Evolutionary conservation across 1,284 basidiomycete genomes (phyloP), one percentile per base, ranked within the genome.

Genomic region (Apiotrichum porosum): DNA sequence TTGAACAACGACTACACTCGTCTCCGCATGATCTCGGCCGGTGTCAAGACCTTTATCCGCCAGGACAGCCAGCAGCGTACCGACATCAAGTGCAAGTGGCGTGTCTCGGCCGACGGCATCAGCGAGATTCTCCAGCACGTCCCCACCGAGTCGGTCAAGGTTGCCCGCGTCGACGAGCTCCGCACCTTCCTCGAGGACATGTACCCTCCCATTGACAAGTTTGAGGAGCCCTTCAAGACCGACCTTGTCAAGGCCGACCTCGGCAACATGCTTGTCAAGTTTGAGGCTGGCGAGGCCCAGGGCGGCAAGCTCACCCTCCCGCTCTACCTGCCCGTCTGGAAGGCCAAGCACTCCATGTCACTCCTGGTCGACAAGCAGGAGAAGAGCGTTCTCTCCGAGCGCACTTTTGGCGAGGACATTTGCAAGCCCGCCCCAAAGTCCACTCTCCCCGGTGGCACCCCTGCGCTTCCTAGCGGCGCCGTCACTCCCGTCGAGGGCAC

Each of bases 321-420:
- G 38, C 76, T 95, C 23, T 73, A 85, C 19, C 74, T 95, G 17
- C 91, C 93, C 0, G 80, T 95, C 42, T 97, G 92, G 93, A 90
- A 88, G 72, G 90, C 88, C 1, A 85, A 83, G 54, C 81, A 83
- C 15, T 91, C 88, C 2, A 71, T 93, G 49, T 83, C 85, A 4
- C 77, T 95, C 48, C 91, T 97, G 86, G 83, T 94, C 51, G 90
- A 95, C 73, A 97, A 95, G 73, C 86, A 86, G 62, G 88, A 90
- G 30, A 95, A 95, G 75, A 68, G 66, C 28, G 68, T 65, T 26
- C 61, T 73, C 9, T 72, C 69, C 4, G 54, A 67, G 17, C 61
- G 71, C 17, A 62, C 61, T 4, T 73, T 71, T 44, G 69, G 68
- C 5, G 57, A 65, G 45, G 69, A 73, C 48, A 67, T 73, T 18